Percentiles rank a stretch among this genome's conserved stretches.
phyloP scores from a whole-genome alignment of 768 basidiomycete genomes.

The Russula sp. region DNA sequence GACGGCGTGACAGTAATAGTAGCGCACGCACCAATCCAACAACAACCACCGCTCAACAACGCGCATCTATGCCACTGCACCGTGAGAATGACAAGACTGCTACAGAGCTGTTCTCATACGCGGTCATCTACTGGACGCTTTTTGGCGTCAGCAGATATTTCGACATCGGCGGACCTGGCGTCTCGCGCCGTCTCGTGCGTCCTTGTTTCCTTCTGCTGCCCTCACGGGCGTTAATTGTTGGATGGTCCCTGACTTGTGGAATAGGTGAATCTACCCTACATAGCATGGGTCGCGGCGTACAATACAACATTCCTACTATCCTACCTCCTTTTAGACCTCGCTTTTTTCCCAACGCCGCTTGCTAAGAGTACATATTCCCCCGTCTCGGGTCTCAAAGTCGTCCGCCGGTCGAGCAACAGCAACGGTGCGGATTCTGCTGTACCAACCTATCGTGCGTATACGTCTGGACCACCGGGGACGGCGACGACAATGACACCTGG shows the following conservation, averaged over 20 bases:
- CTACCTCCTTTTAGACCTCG: conserved; percentile 72
- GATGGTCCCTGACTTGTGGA: background rate
- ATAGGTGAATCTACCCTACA: conserved; percentile 85
- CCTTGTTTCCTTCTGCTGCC: background rate
- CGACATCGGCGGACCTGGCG: conserved; percentile 32
- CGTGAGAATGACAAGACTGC: conserved; percentile 70
- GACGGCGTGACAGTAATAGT: conserved; percentile 24
- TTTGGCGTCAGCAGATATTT: conserved; percentile 37
- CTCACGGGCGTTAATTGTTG: background rate
- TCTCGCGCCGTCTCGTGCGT: conserved; percentile 62
- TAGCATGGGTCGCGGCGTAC: conserved; percentile 84
- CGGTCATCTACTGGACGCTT: conserved; percentile 71
- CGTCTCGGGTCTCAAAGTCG: conserved; percentile 33
- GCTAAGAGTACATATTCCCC: conserved; percentile 33
- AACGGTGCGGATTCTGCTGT: background rate
- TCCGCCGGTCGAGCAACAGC: background rate
- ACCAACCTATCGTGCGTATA: background rate
- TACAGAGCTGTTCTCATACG: conserved; percentile 70
- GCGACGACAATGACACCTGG: conserved; percentile 26
- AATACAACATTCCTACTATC: conserved; percentile 80
- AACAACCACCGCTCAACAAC: background rate
- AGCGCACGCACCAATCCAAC: conserved; percentile 14
- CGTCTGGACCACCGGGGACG: conserved; percentile 11
- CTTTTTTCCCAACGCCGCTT: conserved; percentile 50
- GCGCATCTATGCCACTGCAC: conserved; percentile 26